These are phyloP conservation scores for Cryptosporidium parvum DNA, from an alignment of 169 alveolate genomes.

Conservation along the genomic window DNA sequence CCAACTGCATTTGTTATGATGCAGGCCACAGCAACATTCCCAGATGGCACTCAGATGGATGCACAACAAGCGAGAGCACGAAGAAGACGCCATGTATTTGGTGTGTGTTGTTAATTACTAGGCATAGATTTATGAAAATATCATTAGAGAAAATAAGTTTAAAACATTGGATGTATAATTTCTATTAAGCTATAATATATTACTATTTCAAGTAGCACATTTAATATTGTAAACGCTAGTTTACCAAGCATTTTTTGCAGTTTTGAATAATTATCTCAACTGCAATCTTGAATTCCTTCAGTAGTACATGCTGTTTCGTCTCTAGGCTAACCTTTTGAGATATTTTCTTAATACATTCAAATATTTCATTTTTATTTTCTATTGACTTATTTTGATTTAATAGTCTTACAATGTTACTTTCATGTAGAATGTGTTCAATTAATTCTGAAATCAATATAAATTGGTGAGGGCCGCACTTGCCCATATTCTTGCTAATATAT, in stretches of 20 bases:
- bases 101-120: conserved; percentile 59
- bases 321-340: conserved; percentile 59
- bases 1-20: conserved; percentile 76
- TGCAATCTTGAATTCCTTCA: conserved; percentile 19
- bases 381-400: background rate
- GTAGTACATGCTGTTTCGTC: conserved; percentile 47
- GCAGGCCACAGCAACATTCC: conserved; percentile 77
- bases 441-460: conserved; percentile 43
- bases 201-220: background rate
- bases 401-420: background rate
- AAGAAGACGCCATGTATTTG: conserved; percentile 73
- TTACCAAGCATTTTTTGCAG: conserved; percentile 34
- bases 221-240: background rate
- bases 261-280: conserved; percentile 21
- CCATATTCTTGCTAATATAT: conserved; percentile 19
- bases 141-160: background rate
- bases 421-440: conserved; percentile 60
- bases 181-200: background rate
- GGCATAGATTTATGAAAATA: background rate
- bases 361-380: conserved; percentile 5
- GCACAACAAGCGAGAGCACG: conserved; percentile 78
- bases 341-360: conserved; percentile 34
- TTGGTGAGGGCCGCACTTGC: conserved; percentile 40
- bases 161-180: background rate
- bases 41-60: conserved; percentile 77